Evolutionary conservation across 108 stramenopile species (phyloP).

Genomic region (Nannochloropsis oceanica): DNA sequence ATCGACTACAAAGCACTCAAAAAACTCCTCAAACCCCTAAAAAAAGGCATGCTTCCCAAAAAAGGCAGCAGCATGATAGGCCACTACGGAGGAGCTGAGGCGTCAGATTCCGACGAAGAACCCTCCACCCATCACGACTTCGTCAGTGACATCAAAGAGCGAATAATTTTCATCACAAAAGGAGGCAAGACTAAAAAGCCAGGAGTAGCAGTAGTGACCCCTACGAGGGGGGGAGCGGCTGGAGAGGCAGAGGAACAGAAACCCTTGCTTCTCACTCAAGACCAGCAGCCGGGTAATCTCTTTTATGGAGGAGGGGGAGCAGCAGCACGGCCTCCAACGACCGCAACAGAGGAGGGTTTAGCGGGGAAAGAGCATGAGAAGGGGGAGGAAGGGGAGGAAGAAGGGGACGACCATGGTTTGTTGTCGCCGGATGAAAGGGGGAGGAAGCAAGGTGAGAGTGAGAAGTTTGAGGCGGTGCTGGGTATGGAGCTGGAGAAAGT

Average conservation of each 20-base stretch:
- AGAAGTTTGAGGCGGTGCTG: neutral
- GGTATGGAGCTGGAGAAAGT: neutral
- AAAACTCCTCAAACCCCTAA: neutral
- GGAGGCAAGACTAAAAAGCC: neutral
- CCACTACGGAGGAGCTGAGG: neutral
- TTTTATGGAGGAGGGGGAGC: neutral
- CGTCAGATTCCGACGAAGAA: neutral
- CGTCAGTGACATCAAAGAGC: neutral
- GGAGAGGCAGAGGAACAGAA: neutral
- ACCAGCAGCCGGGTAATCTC: neutral
- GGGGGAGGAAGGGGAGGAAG: neutral
- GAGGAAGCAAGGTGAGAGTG: neutral
- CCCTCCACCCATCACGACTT: neutral
- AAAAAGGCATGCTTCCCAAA: neutral
- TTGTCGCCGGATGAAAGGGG: neutral
- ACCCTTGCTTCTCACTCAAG: neutral
- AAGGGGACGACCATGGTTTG: neutral
- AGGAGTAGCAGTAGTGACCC: neutral
- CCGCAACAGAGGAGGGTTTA: neutral
- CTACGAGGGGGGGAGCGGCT: neutral
- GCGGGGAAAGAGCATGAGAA: neutral
- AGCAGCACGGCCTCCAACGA: neutral
- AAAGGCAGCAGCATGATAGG: neutral
- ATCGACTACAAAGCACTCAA: slow-evolving; percentile 9
- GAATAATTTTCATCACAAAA: neutral